These are phyloP conservation scores for Alloteropsis semialata DNA, from an alignment of 176 grass and related monocot species.

Conservation along the genomic window DNA sequence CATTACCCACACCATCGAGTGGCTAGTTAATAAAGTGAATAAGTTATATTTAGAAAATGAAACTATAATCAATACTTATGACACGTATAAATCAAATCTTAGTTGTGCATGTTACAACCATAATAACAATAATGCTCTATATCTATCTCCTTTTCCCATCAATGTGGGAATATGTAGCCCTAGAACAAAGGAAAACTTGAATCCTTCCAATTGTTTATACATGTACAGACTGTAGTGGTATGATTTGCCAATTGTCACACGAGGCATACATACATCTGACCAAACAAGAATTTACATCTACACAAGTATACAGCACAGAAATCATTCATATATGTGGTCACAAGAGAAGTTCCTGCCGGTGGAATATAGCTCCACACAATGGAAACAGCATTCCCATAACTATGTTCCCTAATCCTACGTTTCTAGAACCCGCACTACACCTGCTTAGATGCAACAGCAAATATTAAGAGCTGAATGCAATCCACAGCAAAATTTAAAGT, in stretches of 20 bases:
- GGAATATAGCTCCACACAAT: neutral
- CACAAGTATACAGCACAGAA: neutral
- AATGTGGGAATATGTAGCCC: neutral
- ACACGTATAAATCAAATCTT: neutral
- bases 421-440: neutral
- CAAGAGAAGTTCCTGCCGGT: neutral
- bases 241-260: neutral
- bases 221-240: neutral
- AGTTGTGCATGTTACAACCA: neutral
- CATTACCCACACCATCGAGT: neutral
- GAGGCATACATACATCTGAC: neutral
- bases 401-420: neutral
- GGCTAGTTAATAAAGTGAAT: neutral
- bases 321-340: neutral
- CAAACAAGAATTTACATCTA: neutral
- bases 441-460: neutral
- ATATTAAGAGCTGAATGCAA: neutral
- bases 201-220: neutral
- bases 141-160: neutral
- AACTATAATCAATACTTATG: neutral
- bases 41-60: neutral
- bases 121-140: neutral
- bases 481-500: neutral
- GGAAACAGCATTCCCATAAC: neutral
- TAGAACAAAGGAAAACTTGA: neutral